These are phyloP conservation scores for Boletellus deceptivus DNA, from an alignment of 1,284 basidiomycete genomes.

Conservation along the genomic window DNA sequence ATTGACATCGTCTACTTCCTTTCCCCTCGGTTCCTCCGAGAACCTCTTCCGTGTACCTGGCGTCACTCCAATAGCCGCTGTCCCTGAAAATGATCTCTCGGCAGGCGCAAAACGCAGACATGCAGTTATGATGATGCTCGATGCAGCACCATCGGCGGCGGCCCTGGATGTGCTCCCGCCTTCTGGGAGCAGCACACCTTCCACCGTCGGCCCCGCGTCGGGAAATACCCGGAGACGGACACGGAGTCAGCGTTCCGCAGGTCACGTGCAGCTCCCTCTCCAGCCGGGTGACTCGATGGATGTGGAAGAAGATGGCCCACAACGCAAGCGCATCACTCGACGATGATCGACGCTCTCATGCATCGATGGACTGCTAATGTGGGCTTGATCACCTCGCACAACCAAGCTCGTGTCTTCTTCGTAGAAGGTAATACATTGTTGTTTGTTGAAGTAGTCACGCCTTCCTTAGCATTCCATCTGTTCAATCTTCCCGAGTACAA, in stretches of 20 bases:
- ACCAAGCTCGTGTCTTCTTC: background rate
- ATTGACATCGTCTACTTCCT: constrained; percentile 13
- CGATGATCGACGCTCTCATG: constrained; percentile 27
- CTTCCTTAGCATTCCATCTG: constrained; percentile 4
- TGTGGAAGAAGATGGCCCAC: constrained; percentile 56
- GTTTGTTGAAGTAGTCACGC: constrained; percentile 11
- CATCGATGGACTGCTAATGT: background rate
- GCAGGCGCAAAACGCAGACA: constrained; percentile 51
- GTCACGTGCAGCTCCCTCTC: constrained; percentile 37
- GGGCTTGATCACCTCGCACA: background rate
- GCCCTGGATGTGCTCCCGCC: constrained; percentile 25
- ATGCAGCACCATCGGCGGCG: constrained; percentile 38
- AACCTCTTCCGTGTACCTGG: constrained; percentile 25
- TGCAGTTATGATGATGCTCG: constrained; percentile 63
- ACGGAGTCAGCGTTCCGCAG: constrained; percentile 39
- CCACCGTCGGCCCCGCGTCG: constrained; percentile 16
- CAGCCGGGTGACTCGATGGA: constrained; percentile 52
- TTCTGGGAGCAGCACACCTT: constrained; percentile 16
- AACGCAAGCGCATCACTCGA: constrained; percentile 55
- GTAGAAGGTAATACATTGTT: constrained; percentile 5
- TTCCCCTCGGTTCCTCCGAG: constrained; percentile 27
- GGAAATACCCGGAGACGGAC: constrained; percentile 42
- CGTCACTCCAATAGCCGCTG: constrained; percentile 15
- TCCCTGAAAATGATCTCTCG: constrained; percentile 34
- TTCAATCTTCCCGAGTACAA: constrained; percentile 6